These are phyloP conservation scores for Effrenium voratum DNA, from an alignment of 73 alveolate species.

Conservation along the genomic window DNA sequence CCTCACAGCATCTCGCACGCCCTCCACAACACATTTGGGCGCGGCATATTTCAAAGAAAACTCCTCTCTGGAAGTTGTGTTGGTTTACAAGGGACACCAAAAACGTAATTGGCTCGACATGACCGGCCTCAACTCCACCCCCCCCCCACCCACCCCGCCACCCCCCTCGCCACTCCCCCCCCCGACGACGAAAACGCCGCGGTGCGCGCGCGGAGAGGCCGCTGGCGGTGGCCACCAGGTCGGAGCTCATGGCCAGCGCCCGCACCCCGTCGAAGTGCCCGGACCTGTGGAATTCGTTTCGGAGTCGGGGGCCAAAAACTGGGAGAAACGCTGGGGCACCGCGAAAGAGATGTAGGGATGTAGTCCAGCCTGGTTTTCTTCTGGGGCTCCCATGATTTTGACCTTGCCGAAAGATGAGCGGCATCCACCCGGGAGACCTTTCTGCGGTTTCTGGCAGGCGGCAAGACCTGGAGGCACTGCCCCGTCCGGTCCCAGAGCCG, in stretches of 20 bases:
- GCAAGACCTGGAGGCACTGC: not conserved
- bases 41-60: too few relatives aligned
- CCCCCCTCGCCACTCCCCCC: not conserved
- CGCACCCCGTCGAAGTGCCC: slow-evolving; percentile 66
- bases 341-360: too few relatives aligned
- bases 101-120: not conserved
- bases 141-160: not conserved
- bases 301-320: not conserved
- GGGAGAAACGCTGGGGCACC: too few relatives aligned
- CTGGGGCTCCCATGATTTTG: too few relatives aligned
- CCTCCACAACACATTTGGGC: too few relatives aligned
- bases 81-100: not conserved
- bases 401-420: not conserved
- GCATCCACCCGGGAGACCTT: not conserved
- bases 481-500: slow-evolving; percentile 38
- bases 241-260: not conserved
- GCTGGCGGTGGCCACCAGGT: slow-evolving; percentile 27
- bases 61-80: too few relatives aligned
- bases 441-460: not conserved
- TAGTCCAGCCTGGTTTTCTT: too few relatives aligned
- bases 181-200: too few relatives aligned
- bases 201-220: slow-evolving; percentile 57
- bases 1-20: too few relatives aligned
- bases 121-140: not conserved
- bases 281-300: not conserved